Evolutionary conservation across 75 land plant species (phyloP), one percentile per base, ranked within the genome.

Genomic region (Cupressus sempervirens): DNA sequence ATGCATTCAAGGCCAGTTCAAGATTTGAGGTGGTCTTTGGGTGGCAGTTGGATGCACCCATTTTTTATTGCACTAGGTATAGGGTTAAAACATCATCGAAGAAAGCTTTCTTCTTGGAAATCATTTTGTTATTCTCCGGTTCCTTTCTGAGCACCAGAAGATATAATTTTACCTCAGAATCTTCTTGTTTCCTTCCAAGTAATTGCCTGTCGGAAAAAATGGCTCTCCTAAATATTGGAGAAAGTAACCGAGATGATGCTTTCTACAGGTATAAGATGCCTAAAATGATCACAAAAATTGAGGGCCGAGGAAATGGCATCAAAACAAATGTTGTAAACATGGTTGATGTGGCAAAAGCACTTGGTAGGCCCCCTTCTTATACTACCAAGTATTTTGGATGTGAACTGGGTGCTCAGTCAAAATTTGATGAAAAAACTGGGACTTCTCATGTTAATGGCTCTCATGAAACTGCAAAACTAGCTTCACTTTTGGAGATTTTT

Each of bases 191-290:
- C 14, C 4, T 45, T n/a, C 81, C 81, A 26, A 7, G 45, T 43
- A n/a, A 43, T 79, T 50, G 9, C 81, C 11, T 1, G 26, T 67
- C 65, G 48, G 45, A 68, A 50, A 91, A 88, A 32, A 98, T 98
- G 99, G 96, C 99, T 84, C 89, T 98, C 86, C 92, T 90, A 77
- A 98, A 98, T 76, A 98, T 98, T 84, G 99, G 99, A 86, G 98
- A 96, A 48, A 83, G 92, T 16, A 96, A 98, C 91, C 88, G 89
- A 10, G 98, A 98, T 93, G 99, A 98, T 91, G 98, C 96, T 87
- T 98, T 98, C 74, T 98, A 98, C 88, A 88, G 99, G 91, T 98
- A 98, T 82, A 98, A 98, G 93, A 98, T 98, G 99, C 99, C 99
- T 7, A 91, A 83, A 82, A 92, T 98, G 93, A 87, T 94, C 29